Conservation (phyloP, 805 yeast genomes). For the Danielozyma ontarioensis region DNA sequence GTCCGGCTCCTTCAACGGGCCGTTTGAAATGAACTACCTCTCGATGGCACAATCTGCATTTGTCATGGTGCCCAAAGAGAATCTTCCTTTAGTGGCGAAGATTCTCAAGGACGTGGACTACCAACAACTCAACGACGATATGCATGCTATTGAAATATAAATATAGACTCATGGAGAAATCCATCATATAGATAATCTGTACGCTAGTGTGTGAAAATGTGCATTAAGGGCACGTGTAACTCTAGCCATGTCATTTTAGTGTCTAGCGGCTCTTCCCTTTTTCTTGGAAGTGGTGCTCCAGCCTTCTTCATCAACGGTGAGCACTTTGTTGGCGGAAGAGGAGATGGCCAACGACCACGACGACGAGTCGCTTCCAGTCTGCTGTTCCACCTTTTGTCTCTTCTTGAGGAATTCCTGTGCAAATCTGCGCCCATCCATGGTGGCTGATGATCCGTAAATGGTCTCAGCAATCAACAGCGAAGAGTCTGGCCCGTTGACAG, state of each 20-base stretch:
- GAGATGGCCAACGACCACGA: slow-evolving; percentile 73
- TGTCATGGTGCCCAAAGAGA: slow-evolving; percentile 53
- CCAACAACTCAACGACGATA: too few species aligned
- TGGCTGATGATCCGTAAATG: slow-evolving; percentile 78
- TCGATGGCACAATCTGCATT: slow-evolving; percentile 58
- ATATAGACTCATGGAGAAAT: too few species aligned
- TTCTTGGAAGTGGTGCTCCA: slow-evolving; percentile 43
- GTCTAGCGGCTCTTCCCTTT: slow-evolving; percentile 35
- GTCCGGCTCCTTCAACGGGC: slow-evolving; percentile 10
- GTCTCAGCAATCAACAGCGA: slow-evolving; percentile 88
- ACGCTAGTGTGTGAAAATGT: too few species aligned
- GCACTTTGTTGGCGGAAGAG: slow-evolving; percentile 33
- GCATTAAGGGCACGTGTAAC: too few species aligned
- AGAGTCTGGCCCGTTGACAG: slow-evolving; percentile 63
- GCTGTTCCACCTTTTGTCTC: slow-evolving; percentile 66
- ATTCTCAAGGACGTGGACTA: slow-evolving; percentile 9
- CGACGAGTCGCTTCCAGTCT: slow-evolving; percentile 36
- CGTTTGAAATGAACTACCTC: slow-evolving; percentile 51
- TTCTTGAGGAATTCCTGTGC: slow-evolving; percentile 84
- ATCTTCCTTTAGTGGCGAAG: slow-evolving; percentile 27
- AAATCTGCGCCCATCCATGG: slow-evolving; percentile 92
- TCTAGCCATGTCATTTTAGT: too few species aligned
- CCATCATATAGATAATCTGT: too few species aligned
- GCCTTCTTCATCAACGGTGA: slow-evolving; percentile 40
- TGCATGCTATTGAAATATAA: too few species aligned